Percentiles rank a stretch among this genome's conserved stretches.
Evolutionary conservation across 1,284 basidiomycete genomes (phyloP).

Genomic region (Agroathelia rolfsii): DNA sequence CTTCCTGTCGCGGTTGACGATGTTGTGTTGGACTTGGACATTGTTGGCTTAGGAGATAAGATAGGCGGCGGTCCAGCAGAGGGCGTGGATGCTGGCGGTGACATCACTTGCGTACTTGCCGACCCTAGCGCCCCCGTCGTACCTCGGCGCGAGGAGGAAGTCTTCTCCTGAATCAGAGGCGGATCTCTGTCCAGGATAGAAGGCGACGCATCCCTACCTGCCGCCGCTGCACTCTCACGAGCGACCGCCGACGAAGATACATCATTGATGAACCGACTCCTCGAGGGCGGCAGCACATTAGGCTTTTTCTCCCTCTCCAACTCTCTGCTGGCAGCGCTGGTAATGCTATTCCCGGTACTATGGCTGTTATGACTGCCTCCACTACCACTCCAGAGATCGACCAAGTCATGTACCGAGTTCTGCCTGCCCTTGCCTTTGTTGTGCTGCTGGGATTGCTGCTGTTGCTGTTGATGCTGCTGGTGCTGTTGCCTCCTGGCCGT

Average conservation of each 20-base stretch:
- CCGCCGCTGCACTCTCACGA: too few species aligned
- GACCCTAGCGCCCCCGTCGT: too few species aligned
- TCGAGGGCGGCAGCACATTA: slow-evolving; percentile 12
- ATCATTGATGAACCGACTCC: slow-evolving; percentile 1
- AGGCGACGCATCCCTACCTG: slow-evolving; percentile 13
- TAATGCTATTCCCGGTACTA: too few species aligned
- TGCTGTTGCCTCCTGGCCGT: slow-evolving; percentile 2
- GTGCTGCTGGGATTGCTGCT: slow-evolving; percentile 19
- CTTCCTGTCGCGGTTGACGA: too few species aligned
- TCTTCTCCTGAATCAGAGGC: too few species aligned
- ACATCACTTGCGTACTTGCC: too few species aligned
- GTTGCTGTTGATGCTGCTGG: too few species aligned
- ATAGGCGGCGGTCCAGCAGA: slow-evolving; percentile 15
- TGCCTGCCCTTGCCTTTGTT: slow-evolving; percentile 40
- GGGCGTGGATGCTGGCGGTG: too few species aligned
- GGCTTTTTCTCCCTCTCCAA: slow-evolving; percentile 28
- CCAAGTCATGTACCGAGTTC: slow-evolving; percentile 71
- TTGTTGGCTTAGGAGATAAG: slow-evolving; percentile 15
- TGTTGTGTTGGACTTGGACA: slow-evolving; percentile 31
- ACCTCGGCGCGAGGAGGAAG: too few species aligned
- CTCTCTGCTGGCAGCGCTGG: too few species aligned
- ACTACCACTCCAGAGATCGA: slow-evolving; percentile 63
- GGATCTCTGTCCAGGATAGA: too few species aligned
- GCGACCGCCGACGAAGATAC: slow-evolving; percentile 1
- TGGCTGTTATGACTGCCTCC: too few species aligned